phyloP scores from a whole-genome alignment of 2,329 filamentous ascomycete genomes.

The Alternaria sp. region DNA sequence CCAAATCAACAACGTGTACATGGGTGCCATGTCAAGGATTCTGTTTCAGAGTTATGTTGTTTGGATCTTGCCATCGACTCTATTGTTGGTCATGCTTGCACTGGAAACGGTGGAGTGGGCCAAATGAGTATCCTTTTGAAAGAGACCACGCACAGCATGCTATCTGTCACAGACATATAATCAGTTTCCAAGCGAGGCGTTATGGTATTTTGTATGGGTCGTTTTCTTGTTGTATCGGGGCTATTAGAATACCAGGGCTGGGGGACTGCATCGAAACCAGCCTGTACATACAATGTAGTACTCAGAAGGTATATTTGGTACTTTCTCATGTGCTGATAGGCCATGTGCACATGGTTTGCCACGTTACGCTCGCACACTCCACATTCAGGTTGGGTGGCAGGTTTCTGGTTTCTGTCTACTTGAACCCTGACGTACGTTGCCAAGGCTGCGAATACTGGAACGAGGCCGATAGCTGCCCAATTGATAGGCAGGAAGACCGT shows the following conservation, averaged over 20 bases:
- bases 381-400: slow-evolving; percentile 15
- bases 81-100: slow-evolving; percentile 88
- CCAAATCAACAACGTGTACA: slow-evolving; percentile 96
- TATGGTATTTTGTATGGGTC: slow-evolving; percentile 2
- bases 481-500: background rate
- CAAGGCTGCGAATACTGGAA: slow-evolving; percentile 20
- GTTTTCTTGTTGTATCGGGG: slow-evolving; percentile 5
- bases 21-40: slow-evolving; percentile 90
- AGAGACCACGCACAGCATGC: background rate
- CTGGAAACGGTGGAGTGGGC: slow-evolving; percentile 95
- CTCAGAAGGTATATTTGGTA: background rate
- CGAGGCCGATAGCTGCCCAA: background rate
- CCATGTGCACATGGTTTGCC: background rate
- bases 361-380: background rate
- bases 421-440: slow-evolving; percentile 29
- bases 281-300: slow-evolving; percentile 3
- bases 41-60: slow-evolving; percentile 97
- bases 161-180: background rate
- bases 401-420: slow-evolving; percentile 16
- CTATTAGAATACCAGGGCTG: slow-evolving; percentile 1
- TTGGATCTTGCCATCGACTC: slow-evolving; percentile 94
- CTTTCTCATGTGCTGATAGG: background rate
- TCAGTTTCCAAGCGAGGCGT: slow-evolving; percentile 16
- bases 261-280: background rate
- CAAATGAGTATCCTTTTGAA: slow-evolving; percentile 11